A percentile compares a stretch with the other conserved stretches of the same genome.
Evolutionary conservation across 2,329 filamentous ascomycete genomes (phyloP).

Genomic region (Fusarium tupiense): DNA sequence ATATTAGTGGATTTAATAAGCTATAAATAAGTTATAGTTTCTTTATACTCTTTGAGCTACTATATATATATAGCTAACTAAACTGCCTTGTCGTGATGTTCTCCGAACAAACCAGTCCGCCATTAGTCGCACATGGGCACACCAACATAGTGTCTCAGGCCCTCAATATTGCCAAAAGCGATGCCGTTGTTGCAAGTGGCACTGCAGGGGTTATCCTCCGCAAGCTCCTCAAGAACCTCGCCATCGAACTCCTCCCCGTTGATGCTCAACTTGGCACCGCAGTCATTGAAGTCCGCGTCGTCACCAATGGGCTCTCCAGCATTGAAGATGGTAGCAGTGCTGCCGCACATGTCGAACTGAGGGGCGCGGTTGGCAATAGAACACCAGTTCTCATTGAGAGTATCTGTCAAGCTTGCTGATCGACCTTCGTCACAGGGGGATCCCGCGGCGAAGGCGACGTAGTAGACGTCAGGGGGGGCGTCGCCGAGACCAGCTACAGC

Average conservation of each 20-base stretch:
- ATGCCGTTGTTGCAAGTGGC: not conserved
- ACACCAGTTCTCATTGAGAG: not conserved
- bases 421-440: not conserved
- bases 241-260: not conserved
- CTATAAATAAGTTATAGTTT: no score
- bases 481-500: not conserved
- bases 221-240: fast-evolving
- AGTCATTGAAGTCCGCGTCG: not conserved
- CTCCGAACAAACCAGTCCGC: no score
- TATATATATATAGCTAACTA: no score
- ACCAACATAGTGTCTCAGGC: not conserved
- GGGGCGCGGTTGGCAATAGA: not conserved
- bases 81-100: no score
- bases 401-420: not conserved
- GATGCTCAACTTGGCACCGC: not conserved
- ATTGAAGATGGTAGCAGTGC: not conserved
- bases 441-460: not conserved
- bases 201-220: not conserved
- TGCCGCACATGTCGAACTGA: not conserved
- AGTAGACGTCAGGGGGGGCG: not conserved
- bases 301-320: not conserved
- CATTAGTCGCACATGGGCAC: not conserved
- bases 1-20: no score
- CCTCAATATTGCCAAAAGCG: not conserved
- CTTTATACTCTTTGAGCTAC: no score